phyloP scores from a whole-genome alignment of 2,329 filamentous ascomycete genomes.

The Nectriaceae sp. region DNA sequence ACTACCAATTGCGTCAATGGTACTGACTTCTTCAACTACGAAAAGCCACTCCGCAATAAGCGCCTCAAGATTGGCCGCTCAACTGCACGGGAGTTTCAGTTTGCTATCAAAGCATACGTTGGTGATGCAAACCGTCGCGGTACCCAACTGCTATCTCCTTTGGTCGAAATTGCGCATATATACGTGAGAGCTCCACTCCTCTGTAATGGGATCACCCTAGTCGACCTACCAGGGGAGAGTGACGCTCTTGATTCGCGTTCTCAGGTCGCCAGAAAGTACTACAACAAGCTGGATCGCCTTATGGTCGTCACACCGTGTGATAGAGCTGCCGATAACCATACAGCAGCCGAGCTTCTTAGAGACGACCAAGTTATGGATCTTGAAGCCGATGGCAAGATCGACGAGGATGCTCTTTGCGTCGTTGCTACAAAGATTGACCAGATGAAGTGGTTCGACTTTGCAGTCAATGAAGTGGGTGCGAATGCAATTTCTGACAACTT shows the following conservation, averaged over 20 bases:
- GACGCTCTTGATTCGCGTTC: conserved; percentile 14
- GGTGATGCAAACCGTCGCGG: neutral
- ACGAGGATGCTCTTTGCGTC: conserved; percentile 5
- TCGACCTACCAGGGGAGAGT: conserved; percentile 19
- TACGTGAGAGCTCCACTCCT: conserved; percentile 6
- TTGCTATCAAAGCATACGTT: neutral
- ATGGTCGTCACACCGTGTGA: conserved; percentile 14
- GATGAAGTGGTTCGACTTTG: neutral
- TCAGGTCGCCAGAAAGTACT: conserved; percentile 7
- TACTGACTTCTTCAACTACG: neutral
- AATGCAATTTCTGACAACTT: neutral
- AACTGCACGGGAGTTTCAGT: neutral
- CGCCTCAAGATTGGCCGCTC: neutral
- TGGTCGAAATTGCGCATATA: neutral
- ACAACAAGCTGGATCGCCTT: conserved; percentile 7
- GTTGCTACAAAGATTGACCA: conserved; percentile 8
- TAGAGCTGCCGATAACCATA: conserved; percentile 17
- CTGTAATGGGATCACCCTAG: conserved; percentile 13
- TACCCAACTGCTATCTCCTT: neutral
- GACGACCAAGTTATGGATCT: conserved; percentile 11
- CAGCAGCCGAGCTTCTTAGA: conserved; percentile 13
- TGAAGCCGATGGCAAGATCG: conserved; percentile 14
- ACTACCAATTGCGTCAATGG: neutral
- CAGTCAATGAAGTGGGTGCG: neutral
- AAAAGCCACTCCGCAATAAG: neutral